Percentiles rank a stretch among this genome's conserved stretches.
These are phyloP conservation scores for Hymenoscyphus repandus DNA, from an alignment of 2,329 filamentous ascomycete species.

Conservation along the genomic window DNA sequence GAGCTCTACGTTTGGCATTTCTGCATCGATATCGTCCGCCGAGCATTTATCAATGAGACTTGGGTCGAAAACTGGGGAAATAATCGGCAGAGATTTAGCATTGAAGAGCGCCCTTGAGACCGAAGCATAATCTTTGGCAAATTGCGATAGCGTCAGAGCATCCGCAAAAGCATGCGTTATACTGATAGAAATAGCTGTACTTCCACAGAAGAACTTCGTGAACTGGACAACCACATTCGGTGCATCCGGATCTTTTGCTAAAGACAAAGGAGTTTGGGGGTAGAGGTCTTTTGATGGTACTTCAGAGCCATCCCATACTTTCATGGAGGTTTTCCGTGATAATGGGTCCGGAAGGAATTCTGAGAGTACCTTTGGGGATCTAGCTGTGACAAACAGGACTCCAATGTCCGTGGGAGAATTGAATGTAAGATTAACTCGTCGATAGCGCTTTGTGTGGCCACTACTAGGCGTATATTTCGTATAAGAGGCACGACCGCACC, in stretches of 20 bases:
- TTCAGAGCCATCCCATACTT: slow-evolving; percentile 33
- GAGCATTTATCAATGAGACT: slow-evolving; percentile 33
- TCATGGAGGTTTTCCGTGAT: slow-evolving; percentile 15
- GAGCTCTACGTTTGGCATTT: slow-evolving; percentile 25
- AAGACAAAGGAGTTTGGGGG: slow-evolving; percentile 31
- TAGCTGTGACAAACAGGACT: slow-evolving; percentile 35
- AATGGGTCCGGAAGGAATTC: slow-evolving; percentile 30
- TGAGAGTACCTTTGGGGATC: slow-evolving; percentile 26
- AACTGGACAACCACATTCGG: slow-evolving; percentile 36
- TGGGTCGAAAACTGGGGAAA: slow-evolving; percentile 37
- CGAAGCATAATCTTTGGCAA: slow-evolving; percentile 39
- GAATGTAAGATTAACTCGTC: slow-evolving; percentile 34
- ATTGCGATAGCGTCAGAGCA: slow-evolving; percentile 38
- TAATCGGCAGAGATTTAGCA: slow-evolving; percentile 8
- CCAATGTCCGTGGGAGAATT: slow-evolving; percentile 37
- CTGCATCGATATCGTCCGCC: slow-evolving; percentile 26
- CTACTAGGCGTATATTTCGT: slow-evolving; percentile 22
- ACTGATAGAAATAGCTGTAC: slow-evolving; percentile 37
- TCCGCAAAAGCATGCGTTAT: slow-evolving; percentile 42
- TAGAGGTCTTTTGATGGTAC: slow-evolving; percentile 34
- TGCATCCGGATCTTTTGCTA: slow-evolving; percentile 20
- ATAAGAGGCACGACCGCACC: slow-evolving; percentile 38
- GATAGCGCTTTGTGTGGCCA: slow-evolving; percentile 31
- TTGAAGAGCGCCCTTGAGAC: slow-evolving; percentile 20
- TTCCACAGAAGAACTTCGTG: slow-evolving; percentile 37